These are phyloP conservation scores for Ambrosia trifida DNA, from an alignment of 129 eudicot species.

Conservation along the genomic window DNA sequence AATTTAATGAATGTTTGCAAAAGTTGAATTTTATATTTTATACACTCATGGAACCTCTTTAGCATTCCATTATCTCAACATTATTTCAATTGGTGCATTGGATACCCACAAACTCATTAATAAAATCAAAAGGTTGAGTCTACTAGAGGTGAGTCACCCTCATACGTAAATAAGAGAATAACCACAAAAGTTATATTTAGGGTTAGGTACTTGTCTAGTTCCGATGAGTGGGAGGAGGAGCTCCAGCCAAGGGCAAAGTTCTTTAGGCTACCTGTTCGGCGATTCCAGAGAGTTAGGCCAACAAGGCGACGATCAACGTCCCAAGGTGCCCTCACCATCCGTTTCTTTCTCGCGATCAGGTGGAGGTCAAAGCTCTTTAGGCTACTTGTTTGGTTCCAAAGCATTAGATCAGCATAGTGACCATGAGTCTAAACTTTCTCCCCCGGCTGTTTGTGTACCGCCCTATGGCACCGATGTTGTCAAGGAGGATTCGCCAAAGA, in stretches of 20 bases:
- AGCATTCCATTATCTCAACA: background rate
- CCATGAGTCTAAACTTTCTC: constrained; percentile 18
- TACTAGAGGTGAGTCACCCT: constrained; percentile 1
- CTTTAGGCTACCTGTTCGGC: constrained; percentile 31
- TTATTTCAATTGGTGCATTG: constrained; percentile 16
- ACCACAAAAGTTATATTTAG: background rate
- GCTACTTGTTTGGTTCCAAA: constrained; percentile 53
- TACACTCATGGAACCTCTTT: background rate
- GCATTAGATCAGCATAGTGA: constrained; percentile 24
- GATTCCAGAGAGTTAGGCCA: constrained; percentile 3
- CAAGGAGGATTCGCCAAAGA: constrained; percentile 20
- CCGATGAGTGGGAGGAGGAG: constrained; percentile 58
- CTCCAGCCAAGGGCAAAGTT: constrained; percentile 31
- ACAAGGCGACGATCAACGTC: background rate
- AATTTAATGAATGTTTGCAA: background rate
- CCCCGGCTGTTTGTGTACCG: constrained; percentile 34
- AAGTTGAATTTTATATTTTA: background rate
- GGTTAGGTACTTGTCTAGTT: background rate
- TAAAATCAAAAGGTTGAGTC: background rate
- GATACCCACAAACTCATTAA: constrained; percentile 19
- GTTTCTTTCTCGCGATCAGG: constrained; percentile 26
- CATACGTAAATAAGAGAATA: background rate
- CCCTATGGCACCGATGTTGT: constrained; percentile 56
- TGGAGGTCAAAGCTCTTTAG: constrained; percentile 63
- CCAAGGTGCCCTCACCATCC: constrained; percentile 15